Evolutionary conservation across 352 stramenopile species (phyloP).

Genomic region (Globisporangium canariense): DNA sequence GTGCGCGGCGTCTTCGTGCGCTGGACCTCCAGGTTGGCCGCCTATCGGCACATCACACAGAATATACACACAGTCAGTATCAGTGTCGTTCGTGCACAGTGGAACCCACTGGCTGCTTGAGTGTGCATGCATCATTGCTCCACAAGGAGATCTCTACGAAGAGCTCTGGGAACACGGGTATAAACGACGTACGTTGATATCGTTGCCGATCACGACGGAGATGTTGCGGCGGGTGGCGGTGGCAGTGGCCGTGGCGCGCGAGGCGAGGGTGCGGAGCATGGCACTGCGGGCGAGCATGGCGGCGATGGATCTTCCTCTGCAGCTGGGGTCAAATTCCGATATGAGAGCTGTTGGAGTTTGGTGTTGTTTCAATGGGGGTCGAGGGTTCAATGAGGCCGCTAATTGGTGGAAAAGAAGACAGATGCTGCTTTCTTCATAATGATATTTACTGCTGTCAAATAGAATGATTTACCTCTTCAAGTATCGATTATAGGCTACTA

Average conservation of each 20-base stretch:
- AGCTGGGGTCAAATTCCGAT: conserved; percentile 6
- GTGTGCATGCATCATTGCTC: background rate
- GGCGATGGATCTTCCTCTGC: background rate
- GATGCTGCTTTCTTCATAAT: background rate
- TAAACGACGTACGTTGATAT: conserved; percentile 21
- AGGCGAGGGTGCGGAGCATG: conserved; percentile 9
- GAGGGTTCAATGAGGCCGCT: conserved; percentile 5
- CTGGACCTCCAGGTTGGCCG: conserved; percentile 15
- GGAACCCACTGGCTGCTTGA: too few species aligned
- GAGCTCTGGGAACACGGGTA: background rate
- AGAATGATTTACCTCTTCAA: background rate
- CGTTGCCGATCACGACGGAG: conserved; percentile 29
- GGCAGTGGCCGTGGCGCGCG: background rate
- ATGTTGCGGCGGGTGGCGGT: conserved; percentile 10
- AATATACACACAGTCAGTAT: background rate
- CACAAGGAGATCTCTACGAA: background rate
- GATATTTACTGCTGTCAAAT: background rate
- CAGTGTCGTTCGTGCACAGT: too few species aligned
- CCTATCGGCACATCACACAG: background rate
- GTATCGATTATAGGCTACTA: too few species aligned
- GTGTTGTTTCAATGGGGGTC: background rate
- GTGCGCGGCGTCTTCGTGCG: conserved; percentile 15
- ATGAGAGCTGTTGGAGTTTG: conserved; percentile 5
- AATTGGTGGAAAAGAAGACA: background rate
- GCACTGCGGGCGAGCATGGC: conserved; percentile 16